phyloP scores from a whole-genome alignment of 345 rosid species.

The Eucalyptus melliodora region DNA sequence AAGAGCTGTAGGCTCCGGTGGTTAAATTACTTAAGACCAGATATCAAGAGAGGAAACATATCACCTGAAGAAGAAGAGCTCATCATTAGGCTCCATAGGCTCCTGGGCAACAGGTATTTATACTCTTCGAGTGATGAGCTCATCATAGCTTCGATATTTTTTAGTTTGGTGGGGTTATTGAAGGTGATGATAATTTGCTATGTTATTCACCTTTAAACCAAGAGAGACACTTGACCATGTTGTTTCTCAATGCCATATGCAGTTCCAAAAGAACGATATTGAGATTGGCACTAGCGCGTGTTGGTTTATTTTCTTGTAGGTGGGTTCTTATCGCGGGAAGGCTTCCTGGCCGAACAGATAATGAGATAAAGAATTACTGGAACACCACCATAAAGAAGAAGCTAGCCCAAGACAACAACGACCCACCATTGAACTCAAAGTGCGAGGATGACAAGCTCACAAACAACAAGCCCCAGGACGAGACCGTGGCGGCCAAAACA shows the following conservation, averaged over 20 bases:
- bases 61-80: slow-evolving; percentile 6
- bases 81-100: slow-evolving; percentile 6
- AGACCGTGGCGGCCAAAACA: background rate
- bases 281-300: background rate
- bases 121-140: background rate
- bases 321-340: background rate
- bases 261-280: background rate
- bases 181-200: background rate
- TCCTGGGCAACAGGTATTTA: background rate
- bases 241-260: background rate
- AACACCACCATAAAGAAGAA: background rate
- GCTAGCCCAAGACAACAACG: background rate
- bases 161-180: background rate
- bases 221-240: background rate
- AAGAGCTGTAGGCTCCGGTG: slow-evolving; percentile 7
- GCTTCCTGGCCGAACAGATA: slow-evolving; percentile 6
- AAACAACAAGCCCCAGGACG: background rate
- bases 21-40: slow-evolving; percentile 3
- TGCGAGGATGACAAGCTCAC: background rate
- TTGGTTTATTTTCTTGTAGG: background rate
- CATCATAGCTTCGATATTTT: background rate
- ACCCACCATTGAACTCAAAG: background rate
- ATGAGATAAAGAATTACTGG: slow-evolving; percentile 8
- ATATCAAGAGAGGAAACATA: slow-evolving; percentile 4
- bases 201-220: background rate